These are phyloP conservation scores for Petunia secreta DNA, from an alignment of 257 asterid species.

Conservation along the genomic window DNA sequence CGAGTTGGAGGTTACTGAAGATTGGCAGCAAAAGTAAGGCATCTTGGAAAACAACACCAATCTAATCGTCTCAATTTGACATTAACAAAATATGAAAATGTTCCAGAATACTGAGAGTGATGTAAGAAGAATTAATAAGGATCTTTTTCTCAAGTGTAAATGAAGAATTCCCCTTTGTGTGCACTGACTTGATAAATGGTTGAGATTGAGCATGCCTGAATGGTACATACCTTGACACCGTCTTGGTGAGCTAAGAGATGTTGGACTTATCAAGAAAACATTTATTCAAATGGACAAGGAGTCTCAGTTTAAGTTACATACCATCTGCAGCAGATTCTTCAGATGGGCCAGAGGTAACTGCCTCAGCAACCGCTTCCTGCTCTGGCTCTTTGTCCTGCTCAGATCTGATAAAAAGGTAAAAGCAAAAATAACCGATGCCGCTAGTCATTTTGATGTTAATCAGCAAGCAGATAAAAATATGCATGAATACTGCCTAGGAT, in stretches of 20 bases:
- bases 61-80: constrained; percentile 1
- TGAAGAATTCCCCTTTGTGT: not conserved
- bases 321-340: constrained; percentile 77
- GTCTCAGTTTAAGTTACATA: constrained; percentile 36
- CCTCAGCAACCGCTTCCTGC: constrained; percentile 68
- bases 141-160: not conserved
- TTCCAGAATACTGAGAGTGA: not conserved
- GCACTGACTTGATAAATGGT: not conserved
- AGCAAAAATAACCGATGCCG: constrained; percentile 12
- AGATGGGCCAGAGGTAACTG: constrained; percentile 63
- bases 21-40: constrained; percentile 11
- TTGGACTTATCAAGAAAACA: not conserved
- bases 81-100: not conserved
- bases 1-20: not conserved
- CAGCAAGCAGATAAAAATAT: not conserved
- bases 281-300: not conserved
- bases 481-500: not conserved
- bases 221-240: not conserved
- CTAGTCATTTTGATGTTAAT: not conserved
- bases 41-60: constrained; percentile 13
- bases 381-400: constrained; percentile 99
- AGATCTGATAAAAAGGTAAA: constrained; percentile 55
- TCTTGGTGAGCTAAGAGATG: not conserved
- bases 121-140: not conserved
- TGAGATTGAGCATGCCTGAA: constrained; percentile 9